These are phyloP conservation scores for Symmetrospora coprosmae DNA, from an alignment of 768 basidiomycete species.

Conservation along the genomic window DNA sequence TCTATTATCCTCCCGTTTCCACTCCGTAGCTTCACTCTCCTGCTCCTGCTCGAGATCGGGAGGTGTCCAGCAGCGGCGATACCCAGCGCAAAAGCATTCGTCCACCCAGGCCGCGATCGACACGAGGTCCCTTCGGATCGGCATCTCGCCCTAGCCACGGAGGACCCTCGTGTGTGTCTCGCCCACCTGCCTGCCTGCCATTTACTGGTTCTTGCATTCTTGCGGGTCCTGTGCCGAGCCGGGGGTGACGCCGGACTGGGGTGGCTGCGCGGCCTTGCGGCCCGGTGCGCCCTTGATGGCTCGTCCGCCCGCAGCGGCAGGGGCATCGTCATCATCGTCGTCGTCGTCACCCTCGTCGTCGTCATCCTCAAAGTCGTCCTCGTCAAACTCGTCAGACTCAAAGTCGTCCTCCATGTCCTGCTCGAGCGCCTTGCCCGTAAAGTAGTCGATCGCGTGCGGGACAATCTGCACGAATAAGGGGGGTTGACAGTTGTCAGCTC, in stretches of 20 bases:
- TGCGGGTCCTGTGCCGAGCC: slow-evolving; percentile 47
- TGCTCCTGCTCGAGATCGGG: too few relatives aligned
- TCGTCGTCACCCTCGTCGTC: slow-evolving; percentile 2
- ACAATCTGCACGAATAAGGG: slow-evolving; percentile 51
- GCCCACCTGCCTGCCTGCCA: neutral
- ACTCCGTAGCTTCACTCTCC: too few relatives aligned
- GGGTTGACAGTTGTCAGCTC: neutral
- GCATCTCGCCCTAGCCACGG: too few relatives aligned
- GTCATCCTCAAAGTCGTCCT: slow-evolving; percentile 17
- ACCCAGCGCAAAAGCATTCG: too few relatives aligned
- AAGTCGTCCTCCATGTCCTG: neutral
- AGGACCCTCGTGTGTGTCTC: too few relatives aligned
- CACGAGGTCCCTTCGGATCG: too few relatives aligned
- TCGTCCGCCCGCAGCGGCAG: slow-evolving; percentile 45
- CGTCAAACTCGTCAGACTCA: slow-evolving; percentile 13
- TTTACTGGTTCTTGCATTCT: slow-evolving; percentile 82
- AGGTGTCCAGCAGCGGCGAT: too few relatives aligned
- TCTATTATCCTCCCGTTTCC: too few relatives aligned
- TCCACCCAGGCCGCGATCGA: too few relatives aligned
- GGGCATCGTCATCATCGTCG: slow-evolving; percentile 36
- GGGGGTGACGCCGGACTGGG: slow-evolving; percentile 31
- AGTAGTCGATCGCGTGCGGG: slow-evolving; percentile 89
- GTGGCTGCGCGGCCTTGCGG: slow-evolving; percentile 20
- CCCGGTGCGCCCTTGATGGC: slow-evolving; percentile 39
- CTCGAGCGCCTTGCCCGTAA: slow-evolving; percentile 36